phyloP scores from a whole-genome alignment of 371 early-diverging fungal species.

The Basidiobolus heterosporus region DNA sequence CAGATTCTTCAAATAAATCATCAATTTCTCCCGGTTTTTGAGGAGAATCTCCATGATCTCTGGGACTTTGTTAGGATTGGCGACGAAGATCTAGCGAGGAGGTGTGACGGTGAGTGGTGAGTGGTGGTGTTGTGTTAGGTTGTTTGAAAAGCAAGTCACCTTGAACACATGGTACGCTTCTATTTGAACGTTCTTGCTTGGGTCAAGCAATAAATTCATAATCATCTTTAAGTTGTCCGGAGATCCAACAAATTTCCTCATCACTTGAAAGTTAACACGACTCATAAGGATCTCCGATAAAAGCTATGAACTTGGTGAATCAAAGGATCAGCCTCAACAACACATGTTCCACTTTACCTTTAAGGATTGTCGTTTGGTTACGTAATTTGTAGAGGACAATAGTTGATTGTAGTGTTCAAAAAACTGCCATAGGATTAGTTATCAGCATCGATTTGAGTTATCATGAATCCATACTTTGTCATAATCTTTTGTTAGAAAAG shows the following conservation, averaged over 20 bases:
- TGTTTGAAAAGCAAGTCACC: background rate
- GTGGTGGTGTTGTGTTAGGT: background rate
- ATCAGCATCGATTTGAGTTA: background rate
- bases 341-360: background rate
- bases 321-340: no score
- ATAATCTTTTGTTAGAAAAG: background rate
- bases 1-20: background rate
- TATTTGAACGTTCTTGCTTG: background rate
- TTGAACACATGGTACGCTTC: constrained; percentile 3
- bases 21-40: background rate
- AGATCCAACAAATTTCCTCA: background rate
- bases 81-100: constrained; percentile 1
- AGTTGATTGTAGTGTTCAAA: background rate
- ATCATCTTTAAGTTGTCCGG: background rate
- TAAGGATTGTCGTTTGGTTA: background rate
- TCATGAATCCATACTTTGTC: background rate
- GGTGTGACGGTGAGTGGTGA: background rate
- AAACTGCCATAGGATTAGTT: background rate
- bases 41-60: background rate
- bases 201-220: constrained; percentile 2
- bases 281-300: constrained; percentile 1
- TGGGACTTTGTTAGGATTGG: constrained; percentile 1
- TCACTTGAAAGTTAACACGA: background rate
- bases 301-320: background rate
- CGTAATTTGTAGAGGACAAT: background rate